phyloP scores from a whole-genome alignment of 2,329 filamentous ascomycete species.

The Alternaria metachromatica region DNA sequence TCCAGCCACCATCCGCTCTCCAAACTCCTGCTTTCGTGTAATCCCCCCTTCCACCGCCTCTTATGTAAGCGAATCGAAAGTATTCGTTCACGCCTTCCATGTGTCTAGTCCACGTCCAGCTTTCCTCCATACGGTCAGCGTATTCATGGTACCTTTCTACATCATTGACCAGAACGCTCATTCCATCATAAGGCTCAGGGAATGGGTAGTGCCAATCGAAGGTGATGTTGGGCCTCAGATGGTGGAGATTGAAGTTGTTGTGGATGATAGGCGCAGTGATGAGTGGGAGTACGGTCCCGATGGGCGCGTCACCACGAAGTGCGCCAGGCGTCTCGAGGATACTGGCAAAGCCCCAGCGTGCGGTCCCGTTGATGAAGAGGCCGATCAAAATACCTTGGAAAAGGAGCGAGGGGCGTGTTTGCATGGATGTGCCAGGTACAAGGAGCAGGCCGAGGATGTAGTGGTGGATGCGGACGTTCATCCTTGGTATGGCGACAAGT shows the following conservation, averaged over 20 bases:
- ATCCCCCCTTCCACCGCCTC: slow-evolving; percentile 68
- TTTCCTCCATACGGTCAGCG: slow-evolving; percentile 53
- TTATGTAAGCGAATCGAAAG: slow-evolving; percentile 78
- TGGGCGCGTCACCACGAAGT: slow-evolving; percentile 64
- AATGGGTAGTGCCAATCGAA: slow-evolving; percentile 64
- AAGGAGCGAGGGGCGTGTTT: slow-evolving; percentile 81
- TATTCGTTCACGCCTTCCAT: slow-evolving; percentile 65
- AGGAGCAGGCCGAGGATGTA: slow-evolving; percentile 89
- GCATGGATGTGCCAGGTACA: slow-evolving; percentile 85
- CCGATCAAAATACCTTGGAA: slow-evolving; percentile 92
- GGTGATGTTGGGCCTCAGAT: slow-evolving; percentile 62
- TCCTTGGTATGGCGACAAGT: slow-evolving; percentile 73
- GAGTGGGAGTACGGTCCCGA: slow-evolving; percentile 65
- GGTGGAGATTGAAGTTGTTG: slow-evolving; percentile 53
- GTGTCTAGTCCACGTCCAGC: slow-evolving; percentile 67
- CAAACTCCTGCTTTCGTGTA: slow-evolving; percentile 79
- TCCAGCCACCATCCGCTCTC: slow-evolving; percentile 70
- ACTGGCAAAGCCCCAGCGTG: slow-evolving; percentile 90
- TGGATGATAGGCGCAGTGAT: slow-evolving; percentile 50
- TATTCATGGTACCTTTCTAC: slow-evolving; percentile 81
- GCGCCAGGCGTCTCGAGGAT: slow-evolving; percentile 82
- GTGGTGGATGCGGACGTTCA: slow-evolving; percentile 90
- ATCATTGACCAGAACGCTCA: slow-evolving; percentile 84
- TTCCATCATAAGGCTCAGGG: slow-evolving; percentile 68
- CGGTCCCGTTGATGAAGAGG: slow-evolving; percentile 91